phyloP scores from a whole-genome alignment of 2,329 filamentous ascomycete genomes.

The Aspergillus ibericus region DNA sequence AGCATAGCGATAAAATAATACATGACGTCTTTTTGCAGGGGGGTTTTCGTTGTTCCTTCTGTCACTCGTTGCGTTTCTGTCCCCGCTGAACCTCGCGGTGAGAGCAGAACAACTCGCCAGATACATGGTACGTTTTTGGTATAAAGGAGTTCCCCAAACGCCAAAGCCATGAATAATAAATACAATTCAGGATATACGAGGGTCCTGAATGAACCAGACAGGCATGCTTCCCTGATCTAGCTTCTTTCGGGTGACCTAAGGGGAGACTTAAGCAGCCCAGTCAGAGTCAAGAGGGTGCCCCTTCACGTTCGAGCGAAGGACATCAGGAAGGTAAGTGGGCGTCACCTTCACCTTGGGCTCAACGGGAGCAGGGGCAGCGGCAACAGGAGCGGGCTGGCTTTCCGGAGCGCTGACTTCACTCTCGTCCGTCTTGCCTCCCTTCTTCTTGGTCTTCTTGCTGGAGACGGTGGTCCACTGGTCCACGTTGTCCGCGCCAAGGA shows the following conservation, averaged over 20 bases:
- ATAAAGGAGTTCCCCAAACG: constrained; percentile 34
- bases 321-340: constrained; percentile 36
- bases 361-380: constrained; percentile 24
- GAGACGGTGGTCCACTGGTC: constrained; percentile 63
- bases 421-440: constrained; percentile 41
- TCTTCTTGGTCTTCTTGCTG: constrained; percentile 59
- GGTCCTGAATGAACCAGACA: constrained; percentile 2
- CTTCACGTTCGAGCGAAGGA: constrained; percentile 35
- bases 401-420: constrained; percentile 47
- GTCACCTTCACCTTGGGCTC: constrained; percentile 38
- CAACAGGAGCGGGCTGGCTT: constrained; percentile 26
- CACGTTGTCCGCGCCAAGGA: constrained; percentile 47
- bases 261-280: constrained; percentile 39
- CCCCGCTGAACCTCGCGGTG: constrained; percentile 14
- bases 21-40: constrained; percentile 12
- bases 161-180: constrained; percentile 36
- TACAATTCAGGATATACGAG: constrained; percentile 29
- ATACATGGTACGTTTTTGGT: constrained; percentile 24
- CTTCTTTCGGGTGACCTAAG: constrained; percentile 2
- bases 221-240: not conserved
- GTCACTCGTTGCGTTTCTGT: constrained; percentile 2
- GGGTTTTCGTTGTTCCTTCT: constrained; percentile 14
- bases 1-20: constrained; percentile 15
- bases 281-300: constrained; percentile 48
- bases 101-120: constrained; percentile 21